Evolutionary conservation across 2,329 filamentous ascomycete genomes (phyloP).

Genomic region (Colletotrichum neosansevieriae): DNA sequence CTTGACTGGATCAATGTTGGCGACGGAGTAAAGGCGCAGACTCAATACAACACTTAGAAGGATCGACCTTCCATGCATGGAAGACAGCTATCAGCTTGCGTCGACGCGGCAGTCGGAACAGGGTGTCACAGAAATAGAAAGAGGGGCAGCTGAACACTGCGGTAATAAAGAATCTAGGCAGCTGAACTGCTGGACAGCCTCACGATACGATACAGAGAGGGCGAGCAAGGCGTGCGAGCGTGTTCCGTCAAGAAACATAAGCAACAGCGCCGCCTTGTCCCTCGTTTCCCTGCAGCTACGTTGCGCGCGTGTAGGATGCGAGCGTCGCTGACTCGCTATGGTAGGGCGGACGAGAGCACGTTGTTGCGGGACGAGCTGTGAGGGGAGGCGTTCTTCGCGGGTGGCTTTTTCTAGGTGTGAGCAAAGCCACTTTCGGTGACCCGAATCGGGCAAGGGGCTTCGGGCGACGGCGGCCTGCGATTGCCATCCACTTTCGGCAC

Average conservation of each 20-base stretch:
- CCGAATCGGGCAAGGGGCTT: slow-evolving; percentile 27
- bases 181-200: not conserved
- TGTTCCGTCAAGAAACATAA: not conserved
- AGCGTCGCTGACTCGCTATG: not conserved
- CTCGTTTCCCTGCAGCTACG: not conserved
- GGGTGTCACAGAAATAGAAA: not conserved
- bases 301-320: not conserved
- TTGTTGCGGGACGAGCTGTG: not conserved
- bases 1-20: slow-evolving; percentile 58
- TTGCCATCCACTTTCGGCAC: slow-evolving; percentile 20
- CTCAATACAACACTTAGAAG: slow-evolving; percentile 52
- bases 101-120: not conserved
- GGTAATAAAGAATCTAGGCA: not conserved
- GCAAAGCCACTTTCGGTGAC: slow-evolving; percentile 39
- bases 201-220: not conserved
- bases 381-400: not conserved
- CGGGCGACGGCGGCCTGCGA: slow-evolving; percentile 7
- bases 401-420: slow-evolving; percentile 9
- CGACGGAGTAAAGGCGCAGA: slow-evolving; percentile 53
- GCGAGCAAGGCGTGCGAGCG: not conserved
- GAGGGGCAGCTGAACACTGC: not conserved
- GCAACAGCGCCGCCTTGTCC: not conserved
- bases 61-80: slow-evolving; percentile 3
- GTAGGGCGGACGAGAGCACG: slow-evolving; percentile 3
- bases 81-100: not conserved